These are phyloP conservation scores for Brassica carinata DNA, from an alignment of 345 rosid genomes.

Conservation along the genomic window DNA sequence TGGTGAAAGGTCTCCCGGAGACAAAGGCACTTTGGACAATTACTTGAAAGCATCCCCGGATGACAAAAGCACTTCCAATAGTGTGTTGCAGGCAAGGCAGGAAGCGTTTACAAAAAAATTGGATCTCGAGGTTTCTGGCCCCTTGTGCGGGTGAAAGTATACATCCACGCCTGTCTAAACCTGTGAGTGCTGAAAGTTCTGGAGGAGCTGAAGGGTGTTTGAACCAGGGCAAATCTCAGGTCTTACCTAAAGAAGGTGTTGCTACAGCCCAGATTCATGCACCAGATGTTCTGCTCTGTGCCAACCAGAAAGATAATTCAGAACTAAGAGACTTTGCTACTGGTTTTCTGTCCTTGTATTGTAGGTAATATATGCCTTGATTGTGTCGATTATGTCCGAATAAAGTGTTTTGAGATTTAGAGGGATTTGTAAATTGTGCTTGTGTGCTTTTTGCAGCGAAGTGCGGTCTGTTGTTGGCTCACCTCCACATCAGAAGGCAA, in stretches of 20 bases:
- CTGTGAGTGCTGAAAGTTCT: conserved; percentile 31
- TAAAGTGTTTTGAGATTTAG: conserved; percentile 5
- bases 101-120: conserved; percentile 53
- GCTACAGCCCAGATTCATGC: conserved; percentile 35
- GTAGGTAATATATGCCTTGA: conserved; percentile 57
- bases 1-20: conserved; percentile 64
- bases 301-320: conserved; percentile 40
- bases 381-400: not conserved
- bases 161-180: conserved; percentile 30
- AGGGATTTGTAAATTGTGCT: conserved; percentile 17
- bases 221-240: conserved; percentile 40
- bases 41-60: conserved; percentile 60
- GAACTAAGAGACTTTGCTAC: conserved; percentile 76
- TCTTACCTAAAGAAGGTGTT: conserved; percentile 42
- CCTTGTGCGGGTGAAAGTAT: conserved; percentile 38
- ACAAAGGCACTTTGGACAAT: conserved; percentile 66
- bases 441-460: conserved; percentile 50
- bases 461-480: conserved; percentile 53
- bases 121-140: conserved; percentile 44
- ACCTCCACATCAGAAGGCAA: conserved; percentile 47
- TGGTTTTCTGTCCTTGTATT: conserved; percentile 84
- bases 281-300: conserved; percentile 35
- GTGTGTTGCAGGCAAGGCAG: conserved; percentile 39
- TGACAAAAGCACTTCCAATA: conserved; percentile 28
- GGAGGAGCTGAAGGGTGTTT: conserved; percentile 32